phyloP scores from a whole-genome alignment of 306 rosid species.

The Carpinus viminea region DNA sequence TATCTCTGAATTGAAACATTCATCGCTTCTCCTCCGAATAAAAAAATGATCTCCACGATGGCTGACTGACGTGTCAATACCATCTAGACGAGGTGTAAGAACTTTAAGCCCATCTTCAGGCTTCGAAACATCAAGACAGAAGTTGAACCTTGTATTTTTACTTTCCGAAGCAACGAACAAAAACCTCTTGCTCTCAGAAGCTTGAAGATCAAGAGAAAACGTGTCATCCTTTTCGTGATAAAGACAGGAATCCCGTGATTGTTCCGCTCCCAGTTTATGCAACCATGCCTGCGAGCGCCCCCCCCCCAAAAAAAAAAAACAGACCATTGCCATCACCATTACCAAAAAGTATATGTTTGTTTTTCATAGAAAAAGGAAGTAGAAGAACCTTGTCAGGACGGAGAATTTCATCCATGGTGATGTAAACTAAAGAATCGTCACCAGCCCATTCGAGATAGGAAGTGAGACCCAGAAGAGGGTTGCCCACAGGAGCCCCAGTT shows the following conservation, averaged over 20 bases:
- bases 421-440: slow-evolving; percentile 60
- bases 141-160: slow-evolving; percentile 81
- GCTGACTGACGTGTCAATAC: slow-evolving; percentile 70
- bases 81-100: slow-evolving; percentile 74
- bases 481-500: slow-evolving; percentile 59
- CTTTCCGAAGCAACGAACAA: slow-evolving; percentile 86
- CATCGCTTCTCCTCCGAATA: slow-evolving; percentile 65
- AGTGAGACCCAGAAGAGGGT: slow-evolving; percentile 59
- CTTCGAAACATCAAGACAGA: slow-evolving; percentile 78
- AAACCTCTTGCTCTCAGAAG: slow-evolving; percentile 85
- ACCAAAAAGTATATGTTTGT: not conserved
- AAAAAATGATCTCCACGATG: slow-evolving; percentile 90
- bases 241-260: slow-evolving; percentile 72
- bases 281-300: slow-evolving; percentile 72
- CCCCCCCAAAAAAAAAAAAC: not conserved
- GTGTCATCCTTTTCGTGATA: slow-evolving; percentile 76
- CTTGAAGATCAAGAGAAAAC: slow-evolving; percentile 68
- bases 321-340: slow-evolving; percentile 6
- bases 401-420: slow-evolving; percentile 83
- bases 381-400: slow-evolving; percentile 83
- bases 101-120: slow-evolving; percentile 73
- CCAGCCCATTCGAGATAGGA: slow-evolving; percentile 76
- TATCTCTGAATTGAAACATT: slow-evolving; percentile 81
- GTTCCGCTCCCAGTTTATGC: slow-evolving; percentile 75
- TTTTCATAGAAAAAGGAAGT: not conserved